These are phyloP conservation scores for Phytophthora quininea DNA, from an alignment of 352 stramenopile genomes.

Conservation along the genomic window DNA sequence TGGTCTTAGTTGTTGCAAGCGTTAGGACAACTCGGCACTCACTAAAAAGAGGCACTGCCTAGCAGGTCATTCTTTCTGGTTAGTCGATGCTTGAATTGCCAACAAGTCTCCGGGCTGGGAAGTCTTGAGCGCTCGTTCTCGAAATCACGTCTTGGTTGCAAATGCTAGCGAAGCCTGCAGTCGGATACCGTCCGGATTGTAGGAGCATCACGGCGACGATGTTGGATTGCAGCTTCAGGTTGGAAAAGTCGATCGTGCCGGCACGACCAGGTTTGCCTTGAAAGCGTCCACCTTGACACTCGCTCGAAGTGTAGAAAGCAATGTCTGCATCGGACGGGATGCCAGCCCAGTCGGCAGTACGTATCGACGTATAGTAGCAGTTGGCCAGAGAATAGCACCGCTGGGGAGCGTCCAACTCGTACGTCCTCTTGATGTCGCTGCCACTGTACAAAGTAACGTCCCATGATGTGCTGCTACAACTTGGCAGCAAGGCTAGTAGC, in stretches of 20 bases:
- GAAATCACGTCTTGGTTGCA: slow-evolving; percentile 9
- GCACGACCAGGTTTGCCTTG: background rate
- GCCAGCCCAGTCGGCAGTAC: slow-evolving; percentile 12
- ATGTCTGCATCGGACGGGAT: slow-evolving; percentile 17
- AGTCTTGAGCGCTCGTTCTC: background rate
- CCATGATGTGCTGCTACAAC: slow-evolving; percentile 3
- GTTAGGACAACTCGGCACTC: no score
- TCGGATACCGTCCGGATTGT: slow-evolving; percentile 29
- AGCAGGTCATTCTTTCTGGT: no score
- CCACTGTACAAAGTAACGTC: slow-evolving; percentile 13
- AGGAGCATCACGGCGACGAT: slow-evolving; percentile 30
- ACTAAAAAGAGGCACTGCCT: no score
- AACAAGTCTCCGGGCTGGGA: no score
- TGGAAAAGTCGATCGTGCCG: slow-evolving; percentile 21
- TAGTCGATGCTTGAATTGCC: no score
- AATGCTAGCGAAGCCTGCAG: slow-evolving; percentile 3
- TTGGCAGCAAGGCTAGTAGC: background rate
- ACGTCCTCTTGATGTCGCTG: slow-evolving; percentile 14
- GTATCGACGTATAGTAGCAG: slow-evolving; percentile 20
- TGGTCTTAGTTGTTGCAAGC: no score
- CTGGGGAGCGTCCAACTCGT: slow-evolving; percentile 14
- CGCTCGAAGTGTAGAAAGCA: slow-evolving; percentile 11
- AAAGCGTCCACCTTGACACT: slow-evolving; percentile 16
- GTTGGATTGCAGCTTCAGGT: slow-evolving; percentile 4
- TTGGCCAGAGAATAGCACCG: slow-evolving; percentile 14